Evolutionary conservation across 805 yeast genomes (phyloP), one percentile per base, ranked within the genome.

Genomic region (Pichia occidentalis): DNA sequence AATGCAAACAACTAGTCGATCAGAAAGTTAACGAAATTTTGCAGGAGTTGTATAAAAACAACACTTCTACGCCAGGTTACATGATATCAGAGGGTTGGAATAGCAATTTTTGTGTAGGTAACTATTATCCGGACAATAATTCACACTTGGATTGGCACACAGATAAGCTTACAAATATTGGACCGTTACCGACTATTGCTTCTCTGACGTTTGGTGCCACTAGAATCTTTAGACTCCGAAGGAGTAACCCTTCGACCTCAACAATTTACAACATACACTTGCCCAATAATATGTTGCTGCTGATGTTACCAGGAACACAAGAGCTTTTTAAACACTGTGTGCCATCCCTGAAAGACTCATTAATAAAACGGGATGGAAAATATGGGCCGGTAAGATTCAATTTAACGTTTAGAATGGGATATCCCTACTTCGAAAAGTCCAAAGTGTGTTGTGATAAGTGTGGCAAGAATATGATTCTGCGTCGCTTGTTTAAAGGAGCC

Each of bases 281-380:
- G 3, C 81, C 85, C 0, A 87, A 84, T 53, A 84, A 84, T 50
- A 68, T 84, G 7, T 54, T 84, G 26, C 49, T 83, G 3, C 57
- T 84, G 3, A 83, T 84, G 94, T 77, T 79, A 42, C 81, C 85
- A 1, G 86, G 85, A 1, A 77, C 84, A 44, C 95, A 84, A 53
- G 95, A 84, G 46, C 74, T 72, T 35, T 84, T 60, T 53, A 81
- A 77, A 49, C 95, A 85, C 50, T 63, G 76, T 42, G 74, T 84
- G 0, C 72, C 73, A 4, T 63, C 76, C 1, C 57, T 67, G 28
- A 53, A 57, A 5, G 59, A 59, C 40, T 56, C 75, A 3, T 61
- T 65, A 13, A 46, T 60, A 0, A 34, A 42, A 4, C 11, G 8
- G 10, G 80, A 80, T 45, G 68, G 71, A 0, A 56, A 68, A 0